Conservation (phyloP, 2,329 filamentous ascomycete species). For the Chrysosporium queenslandicum region DNA sequence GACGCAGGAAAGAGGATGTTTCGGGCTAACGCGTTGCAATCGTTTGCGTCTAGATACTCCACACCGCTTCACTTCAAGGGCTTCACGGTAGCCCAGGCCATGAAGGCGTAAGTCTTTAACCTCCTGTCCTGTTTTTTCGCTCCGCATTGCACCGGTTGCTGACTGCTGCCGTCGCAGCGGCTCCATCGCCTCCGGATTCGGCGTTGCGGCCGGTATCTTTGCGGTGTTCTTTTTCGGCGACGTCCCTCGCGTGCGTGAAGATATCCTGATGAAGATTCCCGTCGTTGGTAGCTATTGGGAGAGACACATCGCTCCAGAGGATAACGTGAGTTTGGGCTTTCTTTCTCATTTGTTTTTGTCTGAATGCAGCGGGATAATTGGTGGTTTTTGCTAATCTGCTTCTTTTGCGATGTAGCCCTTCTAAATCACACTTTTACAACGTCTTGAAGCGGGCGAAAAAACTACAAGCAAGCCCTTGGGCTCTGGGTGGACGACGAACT, state of each 20-base stretch:
- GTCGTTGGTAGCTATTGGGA: constrained; percentile 49
- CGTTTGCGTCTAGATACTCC: constrained; percentile 37
- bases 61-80: constrained; percentile 42
- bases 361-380: too few species aligned
- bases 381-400: not conserved
- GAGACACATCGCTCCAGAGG: constrained; percentile 51
- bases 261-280: constrained; percentile 53
- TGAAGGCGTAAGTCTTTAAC: constrained; percentile 38
- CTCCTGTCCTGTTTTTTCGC: not conserved
- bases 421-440: not conserved
- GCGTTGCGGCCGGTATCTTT: constrained; percentile 48
- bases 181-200: constrained; percentile 45
- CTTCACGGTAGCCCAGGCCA: constrained; percentile 34
- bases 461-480: not conserved
- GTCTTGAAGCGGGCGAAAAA: not conserved
- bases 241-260: constrained; percentile 51
- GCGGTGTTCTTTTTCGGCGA: constrained; percentile 57
- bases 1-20: not conserved
- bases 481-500: not conserved
- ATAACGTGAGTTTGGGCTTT: constrained; percentile 42
- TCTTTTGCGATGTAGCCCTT: not conserved
- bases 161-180: constrained; percentile 25
- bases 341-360: not conserved
- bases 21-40: not conserved
- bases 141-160: not conserved